Evolutionary conservation across 495 filamentous ascomycete genomes (phyloP).

Genomic region (Talaromyces borbonicus): DNA sequence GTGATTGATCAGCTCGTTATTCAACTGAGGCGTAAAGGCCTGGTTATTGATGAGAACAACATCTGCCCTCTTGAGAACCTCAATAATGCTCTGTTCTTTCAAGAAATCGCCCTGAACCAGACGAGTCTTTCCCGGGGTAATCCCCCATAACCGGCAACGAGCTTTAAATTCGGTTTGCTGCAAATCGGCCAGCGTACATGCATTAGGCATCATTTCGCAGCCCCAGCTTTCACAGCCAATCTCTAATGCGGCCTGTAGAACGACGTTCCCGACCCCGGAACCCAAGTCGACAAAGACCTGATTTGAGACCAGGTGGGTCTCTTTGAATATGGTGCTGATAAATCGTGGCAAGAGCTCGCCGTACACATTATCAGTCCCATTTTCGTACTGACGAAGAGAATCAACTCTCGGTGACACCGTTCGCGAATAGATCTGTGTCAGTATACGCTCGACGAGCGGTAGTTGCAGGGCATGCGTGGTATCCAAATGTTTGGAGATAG

Average conservation of each 20-base stretch:
- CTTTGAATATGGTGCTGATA: constrained; percentile 65
- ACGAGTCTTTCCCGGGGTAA: constrained; percentile 65
- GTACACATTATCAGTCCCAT: constrained; percentile 85
- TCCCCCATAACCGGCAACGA: constrained; percentile 82
- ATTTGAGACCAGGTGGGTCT: constrained; percentile 64
- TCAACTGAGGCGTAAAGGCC: constrained; percentile 78
- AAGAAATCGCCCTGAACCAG: constrained; percentile 82
- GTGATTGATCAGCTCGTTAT: constrained; percentile 75
- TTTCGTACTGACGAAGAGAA: constrained; percentile 68
- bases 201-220: constrained; percentile 88
- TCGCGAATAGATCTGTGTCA: constrained; percentile 82
- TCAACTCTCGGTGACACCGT: constrained; percentile 85
- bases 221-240: constrained; percentile 93
- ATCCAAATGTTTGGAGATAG: constrained; percentile 59
- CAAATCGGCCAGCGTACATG: constrained; percentile 71
- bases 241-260: constrained; percentile 87
- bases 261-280: constrained; percentile 91
- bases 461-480: constrained; percentile 52
- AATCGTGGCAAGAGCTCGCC: constrained; percentile 85
- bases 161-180: constrained; percentile 80
- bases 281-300: constrained; percentile 91
- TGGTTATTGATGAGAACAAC: constrained; percentile 96
- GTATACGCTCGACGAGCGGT: constrained; percentile 66
- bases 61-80: constrained; percentile 71
- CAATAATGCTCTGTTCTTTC: constrained; percentile 56